Evolutionary conservation across 164 flowering plant genomes (phyloP), one percentile per base, ranked within the genome.

Genomic region (Chimonanthus praecox): DNA sequence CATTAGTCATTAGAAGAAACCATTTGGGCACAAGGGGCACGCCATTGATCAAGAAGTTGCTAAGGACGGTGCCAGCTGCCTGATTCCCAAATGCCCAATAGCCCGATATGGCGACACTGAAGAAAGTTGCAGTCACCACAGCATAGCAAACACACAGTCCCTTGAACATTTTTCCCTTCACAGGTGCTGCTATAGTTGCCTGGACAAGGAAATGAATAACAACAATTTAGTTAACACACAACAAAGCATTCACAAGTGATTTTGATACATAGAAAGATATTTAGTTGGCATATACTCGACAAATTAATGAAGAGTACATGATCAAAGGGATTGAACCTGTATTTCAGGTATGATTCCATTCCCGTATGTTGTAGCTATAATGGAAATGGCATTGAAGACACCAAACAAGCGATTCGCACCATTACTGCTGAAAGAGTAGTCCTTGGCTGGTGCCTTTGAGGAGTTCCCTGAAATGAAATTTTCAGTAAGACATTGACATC

Each of bases 291-390:
- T 7, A 7, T 51, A 13, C 58, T 7, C 2, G 7, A 51, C 7
- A 51, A 7, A 7, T 7, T 51, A 51, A 13, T 7, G 58, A 51
- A 51, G 58, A 7, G 2, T 54, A 7, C 15, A 54, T 54, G n/a
- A 54, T 13, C 16, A 54, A 15, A 54, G n/a, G 60, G 9, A 21
- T 47, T 10, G 58, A 68, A 93, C 98, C 94, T 94, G 97, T 70
- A 92, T 94, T 78, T 94, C 99, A 6, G 99, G 99, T 69, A 94
- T 92, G 75, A 92, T 94, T 2, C 99, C 99, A 78, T 94, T 94
- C 46, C 99, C 99, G 49, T 71, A 94, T 13, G 97, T 85, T 48
- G 99, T 92, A 69, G 99, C 99, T 49, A 94, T 86, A 70, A 94
- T 89, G 62, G 97, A 88, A 47, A 89, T 77, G 4, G 93, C 95